These are phyloP conservation scores for Candida tibetensis DNA, from an alignment of 805 yeast species.

Conservation along the genomic window DNA sequence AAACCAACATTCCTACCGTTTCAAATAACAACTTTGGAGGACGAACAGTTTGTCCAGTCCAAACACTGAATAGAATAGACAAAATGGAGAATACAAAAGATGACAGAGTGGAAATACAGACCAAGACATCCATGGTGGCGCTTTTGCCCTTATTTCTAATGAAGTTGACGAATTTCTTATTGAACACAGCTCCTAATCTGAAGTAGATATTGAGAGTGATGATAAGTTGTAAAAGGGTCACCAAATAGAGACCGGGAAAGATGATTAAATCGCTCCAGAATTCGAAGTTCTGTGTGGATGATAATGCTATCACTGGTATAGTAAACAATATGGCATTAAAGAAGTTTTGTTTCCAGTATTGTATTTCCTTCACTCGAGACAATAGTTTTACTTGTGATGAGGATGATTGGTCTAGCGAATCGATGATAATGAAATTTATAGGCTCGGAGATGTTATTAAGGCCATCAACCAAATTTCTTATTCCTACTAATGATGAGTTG, in stretches of 20 bases:
- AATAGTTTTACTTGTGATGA: constrained; percentile 67
- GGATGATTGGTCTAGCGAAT: constrained; percentile 50
- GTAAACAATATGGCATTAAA: constrained; percentile 54
- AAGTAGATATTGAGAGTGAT: constrained; percentile 63
- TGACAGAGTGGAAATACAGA: constrained; percentile 75
- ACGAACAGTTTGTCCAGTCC: constrained; percentile 34
- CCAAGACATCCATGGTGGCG: constrained; percentile 90
- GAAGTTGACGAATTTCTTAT: constrained; percentile 61
- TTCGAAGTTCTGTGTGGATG: constrained; percentile 45
- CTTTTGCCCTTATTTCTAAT: constrained; percentile 54
- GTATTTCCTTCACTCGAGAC: constrained; percentile 67
- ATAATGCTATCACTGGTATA: constrained; percentile 53
- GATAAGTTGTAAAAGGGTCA: constrained; percentile 57
- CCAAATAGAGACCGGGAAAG: constrained; percentile 62
- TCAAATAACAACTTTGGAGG: constrained; percentile 79
- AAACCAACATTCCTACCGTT: constrained; percentile 78
- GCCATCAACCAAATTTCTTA: constrained; percentile 55
- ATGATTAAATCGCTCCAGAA: constrained; percentile 32
- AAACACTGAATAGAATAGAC: constrained; percentile 52
- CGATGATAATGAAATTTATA: constrained; percentile 48
- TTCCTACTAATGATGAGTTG: constrained; percentile 52
- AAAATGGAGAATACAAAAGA: constrained; percentile 73
- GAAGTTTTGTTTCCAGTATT: constrained; percentile 64
- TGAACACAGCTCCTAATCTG: constrained; percentile 65
- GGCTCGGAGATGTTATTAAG: constrained; percentile 48